Evolutionary conservation across 2,329 filamentous ascomycete genomes (phyloP), one percentile per base, ranked within the genome.

Genomic region (Clarireedia paspali): DNA sequence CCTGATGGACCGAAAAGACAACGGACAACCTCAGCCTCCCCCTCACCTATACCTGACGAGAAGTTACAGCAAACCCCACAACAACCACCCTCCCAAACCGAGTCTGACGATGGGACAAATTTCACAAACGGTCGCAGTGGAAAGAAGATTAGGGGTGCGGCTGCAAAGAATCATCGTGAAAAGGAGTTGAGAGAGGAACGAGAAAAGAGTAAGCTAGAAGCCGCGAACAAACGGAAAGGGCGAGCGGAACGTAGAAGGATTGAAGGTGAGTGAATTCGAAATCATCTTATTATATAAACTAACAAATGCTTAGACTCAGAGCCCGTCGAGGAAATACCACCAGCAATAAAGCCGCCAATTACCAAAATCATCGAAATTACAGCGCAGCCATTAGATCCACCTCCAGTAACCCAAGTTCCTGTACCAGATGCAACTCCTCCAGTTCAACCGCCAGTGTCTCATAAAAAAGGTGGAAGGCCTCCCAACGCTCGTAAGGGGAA

Each of bases 221-320:
- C 87, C 36, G 84, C 85, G 24, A 89, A 80, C 63, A 88, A 91
- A 70, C 81, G 91, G 59, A 94, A 92, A 75, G 88, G 87, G 50
- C 82, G 90, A 55, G 85, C 88, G 44, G 91, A 94, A 63, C 81
- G 89, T 60, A 82, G 91, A 64, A 85, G 89, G 70, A 85, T 79
- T 62, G 91, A 96, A 67, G 90, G 90, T 91, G 77, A 66, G 74
- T 64, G 46, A 55, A 12, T 5, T 4, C 14, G 5, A n/a, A 45
- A 15, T 20, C 14, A 15, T n/a, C 24, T 46, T 39, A 48, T 46
- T 51, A 66, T 72, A 62, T 69, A 72, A 73, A 60, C 74, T 68
- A 53, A 63, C 26, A 38, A 12, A 62, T 66, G 63, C 58, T 60
- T 64, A 87, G 88, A 91, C 66, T 88, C 86, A 30, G 87, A 90